Evolutionary conservation across 192 early-diverging fungal genomes (phyloP).

Genomic region (Backusella sp.): DNA sequence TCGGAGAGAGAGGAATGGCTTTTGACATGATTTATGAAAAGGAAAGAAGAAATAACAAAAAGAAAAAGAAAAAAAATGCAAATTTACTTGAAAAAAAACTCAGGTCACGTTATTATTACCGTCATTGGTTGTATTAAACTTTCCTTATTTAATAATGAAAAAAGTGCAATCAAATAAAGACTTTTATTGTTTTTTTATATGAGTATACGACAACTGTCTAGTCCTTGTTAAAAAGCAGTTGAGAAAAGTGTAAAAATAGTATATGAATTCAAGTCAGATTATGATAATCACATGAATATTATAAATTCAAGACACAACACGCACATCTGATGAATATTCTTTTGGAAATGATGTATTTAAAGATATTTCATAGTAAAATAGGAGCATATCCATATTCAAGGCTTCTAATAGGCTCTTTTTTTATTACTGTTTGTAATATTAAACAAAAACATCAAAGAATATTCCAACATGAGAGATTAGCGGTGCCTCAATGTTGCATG

Average conservation of each 20-base stretch:
- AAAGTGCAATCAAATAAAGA: no score
- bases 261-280: background rate
- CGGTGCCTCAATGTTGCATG: background rate
- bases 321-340: background rate
- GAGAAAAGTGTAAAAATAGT: background rate
- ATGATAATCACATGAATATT: background rate
- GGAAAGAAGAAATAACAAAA: background rate
- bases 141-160: no score
- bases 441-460: background rate
- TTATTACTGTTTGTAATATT: no score
- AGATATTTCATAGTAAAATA: no score
- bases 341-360: background rate
- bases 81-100: background rate
- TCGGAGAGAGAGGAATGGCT: conserved; percentile 39
- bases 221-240: background rate
- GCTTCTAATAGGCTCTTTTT: background rate
- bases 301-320: no score
- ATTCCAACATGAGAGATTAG: no score
- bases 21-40: conserved; percentile 1
- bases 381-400: background rate
- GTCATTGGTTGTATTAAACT: background rate
- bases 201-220: background rate
- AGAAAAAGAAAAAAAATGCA: background rate
- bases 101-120: background rate
- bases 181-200: no score